phyloP scores from a whole-genome alignment of 2,329 filamentous ascomycete species.

The Hypoxylon sp. region DNA sequence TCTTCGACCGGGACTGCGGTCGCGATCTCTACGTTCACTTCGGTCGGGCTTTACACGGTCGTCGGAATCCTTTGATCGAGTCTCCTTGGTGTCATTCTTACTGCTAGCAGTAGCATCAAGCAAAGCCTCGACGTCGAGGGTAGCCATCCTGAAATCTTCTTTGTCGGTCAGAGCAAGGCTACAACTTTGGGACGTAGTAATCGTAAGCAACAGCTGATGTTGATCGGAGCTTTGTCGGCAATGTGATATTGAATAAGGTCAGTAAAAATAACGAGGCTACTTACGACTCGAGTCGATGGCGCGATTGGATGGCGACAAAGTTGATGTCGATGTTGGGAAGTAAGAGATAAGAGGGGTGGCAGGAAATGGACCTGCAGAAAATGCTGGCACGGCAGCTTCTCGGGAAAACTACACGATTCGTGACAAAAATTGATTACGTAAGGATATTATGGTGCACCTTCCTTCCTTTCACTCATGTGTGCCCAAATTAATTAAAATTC shows the following conservation, averaged over 20 bases:
- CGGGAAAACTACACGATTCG: slow-evolving; percentile 24
- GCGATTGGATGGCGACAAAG: slow-evolving; percentile 25
- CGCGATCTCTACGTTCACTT: slow-evolving; percentile 64
- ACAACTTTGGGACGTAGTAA: slow-evolving; percentile 5
- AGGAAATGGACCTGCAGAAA: slow-evolving; percentile 36
- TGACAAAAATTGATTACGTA: slow-evolving; percentile 8
- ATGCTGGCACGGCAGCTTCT: slow-evolving; percentile 29
- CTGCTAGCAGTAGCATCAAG: slow-evolving; percentile 86
- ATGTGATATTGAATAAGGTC: slow-evolving; percentile 4
- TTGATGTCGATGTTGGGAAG: slow-evolving; percentile 27
- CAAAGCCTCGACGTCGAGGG: slow-evolving; percentile 86
- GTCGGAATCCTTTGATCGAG: slow-evolving; percentile 66
- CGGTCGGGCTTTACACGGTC: slow-evolving; percentile 70
- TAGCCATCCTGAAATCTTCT: slow-evolving; percentile 60
- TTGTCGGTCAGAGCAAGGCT: slow-evolving; percentile 22
- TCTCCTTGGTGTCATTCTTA: slow-evolving; percentile 64
- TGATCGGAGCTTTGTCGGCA: slow-evolving; percentile 1
- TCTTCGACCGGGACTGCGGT: slow-evolving; percentile 62
- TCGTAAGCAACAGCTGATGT: neutral
- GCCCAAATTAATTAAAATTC: neutral
- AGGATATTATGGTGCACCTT: neutral
- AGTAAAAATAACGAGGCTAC: slow-evolving; percentile 22
- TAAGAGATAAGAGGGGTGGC: slow-evolving; percentile 40
- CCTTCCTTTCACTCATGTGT: neutral
- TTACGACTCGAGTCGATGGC: slow-evolving; percentile 25